A percentile compares a stretch with the other conserved stretches of the same genome.
These are phyloP conservation scores for Emydomyces testavorans DNA, from an alignment of 2,329 filamentous ascomycete genomes.

Conservation along the genomic window DNA sequence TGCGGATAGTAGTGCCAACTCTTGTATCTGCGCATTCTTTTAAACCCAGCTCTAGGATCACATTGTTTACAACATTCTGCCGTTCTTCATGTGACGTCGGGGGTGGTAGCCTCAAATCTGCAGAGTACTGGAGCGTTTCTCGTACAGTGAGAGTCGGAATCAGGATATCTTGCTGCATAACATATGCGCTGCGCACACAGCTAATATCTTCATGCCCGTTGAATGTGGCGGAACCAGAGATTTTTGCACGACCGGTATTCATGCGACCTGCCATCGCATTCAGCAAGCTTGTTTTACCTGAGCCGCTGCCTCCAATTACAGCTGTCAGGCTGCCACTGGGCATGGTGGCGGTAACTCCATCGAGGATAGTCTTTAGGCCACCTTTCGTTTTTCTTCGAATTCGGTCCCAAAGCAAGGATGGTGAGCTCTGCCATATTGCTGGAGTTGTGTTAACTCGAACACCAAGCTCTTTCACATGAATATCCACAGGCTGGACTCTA, in stretches of 20 bases:
- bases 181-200: conserved; percentile 41
- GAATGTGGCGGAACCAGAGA: conserved; percentile 48
- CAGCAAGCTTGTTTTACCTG: conserved; percentile 59
- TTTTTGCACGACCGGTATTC: conserved; percentile 42
- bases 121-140: conserved; percentile 62
- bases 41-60: conserved; percentile 61
- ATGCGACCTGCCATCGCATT: conserved; percentile 62
- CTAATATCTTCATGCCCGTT: conserved; percentile 47
- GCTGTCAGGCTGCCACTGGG: conserved; percentile 57
- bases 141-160: conserved; percentile 62
- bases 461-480: conserved; percentile 27
- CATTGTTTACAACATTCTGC: conserved; percentile 56
- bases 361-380: conserved; percentile 42
- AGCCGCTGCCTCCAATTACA: conserved; percentile 63
- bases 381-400: conserved; percentile 22
- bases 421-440: conserved; percentile 26
- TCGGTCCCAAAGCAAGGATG: conserved; percentile 24
- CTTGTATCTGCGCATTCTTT: conserved; percentile 67
- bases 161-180: conserved; percentile 62
- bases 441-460: conserved; percentile 26
- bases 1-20: conserved; percentile 59
- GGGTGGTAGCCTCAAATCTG: conserved; percentile 57
- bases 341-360: conserved; percentile 53
- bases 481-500: conserved; percentile 31
- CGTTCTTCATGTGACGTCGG: conserved; percentile 50